phyloP scores from a whole-genome alignment of 2,329 filamentous ascomycete genomes.

The Eutypella sp. region DNA sequence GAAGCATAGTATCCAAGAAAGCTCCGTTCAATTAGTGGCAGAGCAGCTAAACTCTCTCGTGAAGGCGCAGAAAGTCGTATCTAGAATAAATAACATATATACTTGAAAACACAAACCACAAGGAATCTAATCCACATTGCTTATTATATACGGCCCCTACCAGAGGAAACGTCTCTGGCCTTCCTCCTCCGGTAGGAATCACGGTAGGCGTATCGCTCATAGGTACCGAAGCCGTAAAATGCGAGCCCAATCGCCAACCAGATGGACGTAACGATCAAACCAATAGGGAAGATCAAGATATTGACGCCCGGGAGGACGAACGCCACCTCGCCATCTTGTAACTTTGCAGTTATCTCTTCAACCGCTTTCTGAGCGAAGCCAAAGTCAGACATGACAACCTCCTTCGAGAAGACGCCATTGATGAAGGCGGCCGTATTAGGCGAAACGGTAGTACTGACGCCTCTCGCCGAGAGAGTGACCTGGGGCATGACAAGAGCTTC shows the following conservation, averaged over 20 bases:
- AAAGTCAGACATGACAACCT: constrained; percentile 48
- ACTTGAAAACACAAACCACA: constrained; percentile 1
- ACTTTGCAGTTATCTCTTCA: constrained; percentile 37
- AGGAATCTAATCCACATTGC: too few species aligned
- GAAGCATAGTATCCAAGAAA: too few species aligned
- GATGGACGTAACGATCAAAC: constrained; percentile 58
- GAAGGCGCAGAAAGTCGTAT: too few species aligned
- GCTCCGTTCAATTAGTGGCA: not conserved
- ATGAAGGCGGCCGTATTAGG: constrained; percentile 68
- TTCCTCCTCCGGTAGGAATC: constrained; percentile 55
- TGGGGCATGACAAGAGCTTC: constrained; percentile 62
- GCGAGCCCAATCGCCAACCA: constrained; percentile 56
- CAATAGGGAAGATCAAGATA: constrained; percentile 65
- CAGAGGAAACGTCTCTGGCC: constrained; percentile 34
- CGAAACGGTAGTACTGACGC: constrained; percentile 60
- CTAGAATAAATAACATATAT: not conserved
- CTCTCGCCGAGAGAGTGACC: constrained; percentile 60
- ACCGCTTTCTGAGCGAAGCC: constrained; percentile 46
- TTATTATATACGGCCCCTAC: not conserved
- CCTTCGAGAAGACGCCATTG: constrained; percentile 61
- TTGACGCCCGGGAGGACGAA: constrained; percentile 66
- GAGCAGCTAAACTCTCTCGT: too few species aligned
- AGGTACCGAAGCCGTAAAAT: constrained; percentile 60
- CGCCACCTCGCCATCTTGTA: constrained; percentile 50
- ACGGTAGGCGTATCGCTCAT: constrained; percentile 60